Base-by-base conservation (phyloP, 306 rosid species). In the Calophaca sinica region DNA sequence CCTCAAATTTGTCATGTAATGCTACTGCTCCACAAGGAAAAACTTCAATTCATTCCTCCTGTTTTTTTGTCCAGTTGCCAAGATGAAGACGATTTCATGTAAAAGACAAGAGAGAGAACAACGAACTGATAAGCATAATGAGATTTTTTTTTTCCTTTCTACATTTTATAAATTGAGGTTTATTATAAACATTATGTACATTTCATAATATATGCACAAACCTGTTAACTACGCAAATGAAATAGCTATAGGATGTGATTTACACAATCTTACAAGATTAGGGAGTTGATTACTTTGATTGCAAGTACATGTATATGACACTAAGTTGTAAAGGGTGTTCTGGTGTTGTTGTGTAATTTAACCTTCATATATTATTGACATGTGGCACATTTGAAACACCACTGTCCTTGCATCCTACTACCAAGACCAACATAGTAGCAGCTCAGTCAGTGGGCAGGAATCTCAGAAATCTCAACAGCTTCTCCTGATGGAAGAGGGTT, bases 371-470 rank as follows among this genome's bases (percentile, higher is more conserved):
- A 62, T 42, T 31, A 42, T 62, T 42, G 53, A 45, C 41, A 38
- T 71, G 1, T 12, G 29, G 9, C 38, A n/a, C 36, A 48, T 74
- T 38, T 62, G 31, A 7, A 48, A 35, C 28, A 48, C 36, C 64
- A 51, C 15, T 45, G 13, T 42, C 39, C 26, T 66, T 76, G 28
- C 32, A 14, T 44, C 29, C 15, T 26, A 70, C 13, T 3, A 9
- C 20, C 71, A 60, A 69, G 38, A 76, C 15, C 74, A 69, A 35
- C 54, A 26, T 2, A 45, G 26, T 35, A 75, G 46, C 55, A 13
- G 9, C 14, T 60, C 4, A 11, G 35, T 60, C 4, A 11, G 35
- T 14, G 11, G 33, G 59, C 6, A 62, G 10, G 39, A 64, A 53
- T 36, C 67, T 45, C 15, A 64, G 36, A 50, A 79, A 14, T 35